Base-by-base conservation (phyloP, 2,329 filamentous ascomycete genomes). In the Pseudopyricularia cyperi region DNA sequence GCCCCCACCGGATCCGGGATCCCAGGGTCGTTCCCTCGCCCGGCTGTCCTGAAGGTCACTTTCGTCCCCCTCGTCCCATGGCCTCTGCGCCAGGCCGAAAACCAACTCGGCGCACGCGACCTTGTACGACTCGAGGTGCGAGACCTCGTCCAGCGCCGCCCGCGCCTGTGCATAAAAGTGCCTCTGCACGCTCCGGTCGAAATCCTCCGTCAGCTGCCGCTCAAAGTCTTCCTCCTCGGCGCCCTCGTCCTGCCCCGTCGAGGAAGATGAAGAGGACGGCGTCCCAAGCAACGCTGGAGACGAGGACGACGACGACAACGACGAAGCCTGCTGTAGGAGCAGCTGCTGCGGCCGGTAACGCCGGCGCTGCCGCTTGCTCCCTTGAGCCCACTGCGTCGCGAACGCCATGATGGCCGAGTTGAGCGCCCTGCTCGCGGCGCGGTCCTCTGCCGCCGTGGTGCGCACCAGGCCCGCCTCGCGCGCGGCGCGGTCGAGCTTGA, bases 321-420 rank as follows among this genome's bases (percentile, higher is more conserved):
- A 53, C 54, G 7, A 46, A 5, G 28, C 28, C 28, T 30, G 28
- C 28, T 30, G 28, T 4, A 30, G 28, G 28, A 30, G 28, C 28
- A 30, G 28, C 9, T 4, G 28, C 9, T 8, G 24, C n/a, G 39
- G 24, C 1, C 39, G 19, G 48, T 58, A 60, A 44, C 52, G 35
- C 50, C 61, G 55, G 30, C 59, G 55, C 48, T 55, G 55, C 32
- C 65, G 58, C 12, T 54, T 57, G 24, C 67, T 68, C 4, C 61
- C 62, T 47, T 71, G 69, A 0, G 69, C 63, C 71, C 75, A 76
- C 55, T 77, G 74, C 1, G 73, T 71, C 4, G 74, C 71, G 59
- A 77, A 77, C 0, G 75, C 70, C 64, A 76, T 71, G 48, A 77
- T 74, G 3, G 68, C 67, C 3, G 72, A 59, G 50, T 76, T 69